Base-by-base conservation (phyloP, 257 asterid species). In the Jacaranda mimosifolia region DNA sequence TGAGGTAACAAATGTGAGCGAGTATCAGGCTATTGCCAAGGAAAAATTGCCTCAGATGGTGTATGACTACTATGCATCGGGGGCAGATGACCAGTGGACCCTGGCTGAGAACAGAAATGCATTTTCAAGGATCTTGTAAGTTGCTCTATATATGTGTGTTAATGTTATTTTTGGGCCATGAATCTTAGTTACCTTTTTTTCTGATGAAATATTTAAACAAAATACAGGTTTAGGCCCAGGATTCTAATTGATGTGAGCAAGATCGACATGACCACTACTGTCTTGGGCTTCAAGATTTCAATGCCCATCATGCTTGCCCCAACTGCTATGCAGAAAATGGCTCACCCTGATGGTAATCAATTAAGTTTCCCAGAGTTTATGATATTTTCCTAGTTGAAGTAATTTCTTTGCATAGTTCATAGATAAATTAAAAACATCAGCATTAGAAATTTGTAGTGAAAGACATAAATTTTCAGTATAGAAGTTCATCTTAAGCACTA, bases 301-400 rank as follows among this genome's bases (percentile, higher is more conserved):
- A 94, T 94, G 98, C 98, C 98, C 14, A 94, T 94, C 93, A 91
- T 94, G 98, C 81, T 94, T 75, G 97, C 98, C 71, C 98, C 98
- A 17, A 88, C 97, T 60, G 98, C 98, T 78, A 12, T 94, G 63
- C 98, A 94, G 89, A 94, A 94, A 86, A 94, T 94, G 98, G 98
- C 98, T 87, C 98, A 94, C 73, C 98, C 98, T 78, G 97, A 94
- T 39, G 98, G 98, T 94, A 72, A 74, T 19, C 55, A 26, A 12
- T 49, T 32, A 63, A 5, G 15, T 40, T 19, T 38, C 21, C 51
- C 57, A 14, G 53, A 68, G 45, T 56, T 57, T 12, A 15, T 42
- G 9, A 39, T 19, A 45, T 14, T 45, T 17, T 57, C 48, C 39
- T 36, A 14, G n/a, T 43, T 65, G 43, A 17, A 10, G 9, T 6